A percentile compares a stretch with the other conserved stretches of the same genome.
These are phyloP conservation scores for Penicillium macrosclerotiorum DNA, from an alignment of 495 filamentous ascomycete genomes.

Conservation along the genomic window DNA sequence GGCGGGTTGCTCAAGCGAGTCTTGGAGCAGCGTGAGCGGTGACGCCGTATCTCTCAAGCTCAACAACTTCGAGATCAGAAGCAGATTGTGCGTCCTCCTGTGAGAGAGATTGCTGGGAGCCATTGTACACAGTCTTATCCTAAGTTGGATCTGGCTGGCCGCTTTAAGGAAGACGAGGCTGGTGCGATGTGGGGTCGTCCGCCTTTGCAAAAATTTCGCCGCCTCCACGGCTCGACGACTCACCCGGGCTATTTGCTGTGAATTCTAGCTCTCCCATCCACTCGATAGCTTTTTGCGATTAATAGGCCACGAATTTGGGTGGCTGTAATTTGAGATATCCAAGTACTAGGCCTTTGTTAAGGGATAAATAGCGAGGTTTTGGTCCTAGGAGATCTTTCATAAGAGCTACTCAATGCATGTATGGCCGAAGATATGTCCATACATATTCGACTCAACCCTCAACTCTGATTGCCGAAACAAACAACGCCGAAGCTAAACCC, in stretches of 20 bases:
- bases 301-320: no score
- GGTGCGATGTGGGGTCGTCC: slow-evolving; percentile 25
- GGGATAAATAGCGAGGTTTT: no score
- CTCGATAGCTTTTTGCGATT: no score
- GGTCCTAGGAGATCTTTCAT: no score
- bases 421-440: no score
- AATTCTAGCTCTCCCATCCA: no score
- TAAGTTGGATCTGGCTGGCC: not conserved
- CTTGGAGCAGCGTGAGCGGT: slow-evolving; percentile 81
- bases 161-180: slow-evolving; percentile 7
- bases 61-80: slow-evolving; percentile 82
- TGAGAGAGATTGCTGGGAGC: slow-evolving; percentile 54
- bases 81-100: slow-evolving; percentile 78
- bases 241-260: slow-evolving; percentile 14
- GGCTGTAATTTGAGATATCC: no score
- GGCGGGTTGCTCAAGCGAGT: slow-evolving; percentile 80
- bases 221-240: slow-evolving; percentile 34
- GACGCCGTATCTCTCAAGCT: slow-evolving; percentile 74
- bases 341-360: no score
- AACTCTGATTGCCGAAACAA: no score
- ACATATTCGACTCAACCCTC: no score
- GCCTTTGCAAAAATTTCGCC: slow-evolving; percentile 26
- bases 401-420: no score
- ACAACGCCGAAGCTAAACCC: no score
- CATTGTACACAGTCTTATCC: slow-evolving; percentile 27